These are phyloP conservation scores for Nannizziopsis arthrosporioides DNA, from an alignment of 2,329 filamentous ascomycete species.

Conservation along the genomic window DNA sequence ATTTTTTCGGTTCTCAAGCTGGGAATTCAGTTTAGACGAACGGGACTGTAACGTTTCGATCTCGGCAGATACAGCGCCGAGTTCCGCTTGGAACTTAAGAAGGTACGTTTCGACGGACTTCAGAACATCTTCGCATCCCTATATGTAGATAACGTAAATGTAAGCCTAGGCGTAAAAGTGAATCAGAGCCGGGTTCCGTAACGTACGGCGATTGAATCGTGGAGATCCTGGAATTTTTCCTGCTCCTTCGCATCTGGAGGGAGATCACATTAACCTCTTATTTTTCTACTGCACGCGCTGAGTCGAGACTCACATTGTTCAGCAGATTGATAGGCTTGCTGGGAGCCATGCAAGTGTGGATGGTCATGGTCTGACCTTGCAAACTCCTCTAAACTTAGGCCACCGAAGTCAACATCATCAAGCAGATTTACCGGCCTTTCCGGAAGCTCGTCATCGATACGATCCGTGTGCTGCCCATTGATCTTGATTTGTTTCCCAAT, in stretches of 20 bases:
- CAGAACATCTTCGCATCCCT: slow-evolving; percentile 81
- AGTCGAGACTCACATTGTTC: slow-evolving; percentile 54
- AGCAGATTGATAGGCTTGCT: slow-evolving; percentile 46
- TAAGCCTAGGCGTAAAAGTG: slow-evolving; percentile 6
- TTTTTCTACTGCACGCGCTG: neutral
- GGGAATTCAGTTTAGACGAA: slow-evolving; percentile 68
- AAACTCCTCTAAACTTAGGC: slow-evolving; percentile 63
- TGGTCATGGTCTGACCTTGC: slow-evolving; percentile 31
- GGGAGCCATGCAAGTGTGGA: slow-evolving; percentile 17
- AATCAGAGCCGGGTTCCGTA: neutral
- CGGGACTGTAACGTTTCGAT: slow-evolving; percentile 87
- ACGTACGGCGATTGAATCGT: slow-evolving; percentile 60
- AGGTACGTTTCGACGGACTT: slow-evolving; percentile 88
- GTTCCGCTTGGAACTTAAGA: slow-evolving; percentile 82
- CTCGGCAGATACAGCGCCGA: slow-evolving; percentile 83
- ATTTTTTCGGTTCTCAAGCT: slow-evolving; percentile 76
- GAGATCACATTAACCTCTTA: slow-evolving; percentile 8
- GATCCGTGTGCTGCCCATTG: slow-evolving; percentile 11
- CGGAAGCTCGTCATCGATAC: slow-evolving; percentile 1
- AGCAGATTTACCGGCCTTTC: slow-evolving; percentile 40
- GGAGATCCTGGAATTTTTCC: slow-evolving; percentile 77
- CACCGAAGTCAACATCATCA: slow-evolving; percentile 65
- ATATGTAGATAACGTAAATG: slow-evolving; percentile 4
- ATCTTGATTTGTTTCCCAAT: slow-evolving; percentile 33
- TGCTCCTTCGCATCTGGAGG: slow-evolving; percentile 62